These are phyloP conservation scores for Crucihimalaya himalaica DNA, from an alignment of 345 rosid species.

Conservation along the genomic window DNA sequence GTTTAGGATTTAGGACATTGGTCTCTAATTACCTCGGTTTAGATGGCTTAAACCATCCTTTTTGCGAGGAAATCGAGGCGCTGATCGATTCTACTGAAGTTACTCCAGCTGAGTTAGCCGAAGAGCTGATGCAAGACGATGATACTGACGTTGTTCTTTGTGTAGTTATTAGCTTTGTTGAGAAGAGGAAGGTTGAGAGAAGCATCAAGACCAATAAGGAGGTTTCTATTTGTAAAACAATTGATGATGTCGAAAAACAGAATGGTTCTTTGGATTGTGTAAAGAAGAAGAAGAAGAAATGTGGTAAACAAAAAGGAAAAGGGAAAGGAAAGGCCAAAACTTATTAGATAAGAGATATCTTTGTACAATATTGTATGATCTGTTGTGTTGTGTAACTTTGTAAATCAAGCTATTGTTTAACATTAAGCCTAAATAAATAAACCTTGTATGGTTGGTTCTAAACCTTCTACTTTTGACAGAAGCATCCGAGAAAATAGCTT, in stretches of 20 bases:
- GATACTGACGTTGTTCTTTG: slow-evolving; percentile 43
- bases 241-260: background rate
- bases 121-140: slow-evolving; percentile 53
- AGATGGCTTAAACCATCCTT: slow-evolving; percentile 34
- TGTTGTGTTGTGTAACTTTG: background rate
- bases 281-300: background rate
- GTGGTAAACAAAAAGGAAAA: background rate
- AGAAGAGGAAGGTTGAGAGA: slow-evolving; percentile 38
- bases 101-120: slow-evolving; percentile 54
- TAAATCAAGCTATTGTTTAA: background rate
- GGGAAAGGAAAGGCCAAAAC: background rate
- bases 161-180: slow-evolving; percentile 44
- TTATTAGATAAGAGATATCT: background rate
- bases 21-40: slow-evolving; percentile 48
- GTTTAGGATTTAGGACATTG: slow-evolving; percentile 46
- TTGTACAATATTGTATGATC: background rate
- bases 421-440: background rate
- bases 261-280: background rate
- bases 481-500: too few species aligned
- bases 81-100: slow-evolving; percentile 40
- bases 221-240: background rate
- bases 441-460: background rate
- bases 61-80: slow-evolving; percentile 36
- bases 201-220: slow-evolving; percentile 1
- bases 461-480: background rate